Evolutionary conservation across 2,329 filamentous ascomycete species (phyloP), one percentile per base, ranked within the genome.

Genomic region (Colletotrichum truncatum): DNA sequence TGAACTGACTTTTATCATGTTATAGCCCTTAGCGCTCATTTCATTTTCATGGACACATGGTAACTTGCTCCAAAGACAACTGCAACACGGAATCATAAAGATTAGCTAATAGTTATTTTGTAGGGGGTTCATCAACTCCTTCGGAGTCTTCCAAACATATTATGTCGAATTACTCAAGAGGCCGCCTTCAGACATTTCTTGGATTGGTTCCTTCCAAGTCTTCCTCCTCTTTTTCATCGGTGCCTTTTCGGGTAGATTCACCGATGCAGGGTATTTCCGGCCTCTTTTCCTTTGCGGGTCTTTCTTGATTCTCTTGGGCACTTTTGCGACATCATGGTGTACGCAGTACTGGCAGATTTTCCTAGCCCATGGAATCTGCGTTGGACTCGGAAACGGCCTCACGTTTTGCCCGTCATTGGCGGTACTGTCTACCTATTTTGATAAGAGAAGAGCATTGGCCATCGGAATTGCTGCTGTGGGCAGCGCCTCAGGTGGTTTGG

Each of bases 381-480:
- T 81, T 6, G 84, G 84, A 0, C 57, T 85, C 1, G 87, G 86
- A 0, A 82, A 83, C 18, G 88, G 87, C 1, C 82, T 83, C 55
- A 77, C 87, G 7, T 89, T 87, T 71, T 81, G 86, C 10, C 84
- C 88, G 0, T 82, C 84, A 4, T 78, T 90, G 21, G 85, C 88
- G 9, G 80, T 91, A 8, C 75, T 91, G 11, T 84, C 88, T 0
- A 85, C 87, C n/a, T 90, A 90, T 67, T 91, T 91, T 71, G 80
- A 81, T 34, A 80, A 78, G 39, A 82, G 80, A 58, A 80, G 85
- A 61, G 84, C 82, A 1, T 74, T 91, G 4, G 87, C 86, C 5
- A 84, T 89, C 39, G 88, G 89, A 2, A 71, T 90, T 2, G 84
- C 85, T 3, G 87, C 87, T 1, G 83, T 84, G 1, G 88, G 88